These are phyloP conservation scores for Periconia sp. DNA, from an alignment of 2,329 filamentous ascomycete species.

Conservation along the genomic window DNA sequence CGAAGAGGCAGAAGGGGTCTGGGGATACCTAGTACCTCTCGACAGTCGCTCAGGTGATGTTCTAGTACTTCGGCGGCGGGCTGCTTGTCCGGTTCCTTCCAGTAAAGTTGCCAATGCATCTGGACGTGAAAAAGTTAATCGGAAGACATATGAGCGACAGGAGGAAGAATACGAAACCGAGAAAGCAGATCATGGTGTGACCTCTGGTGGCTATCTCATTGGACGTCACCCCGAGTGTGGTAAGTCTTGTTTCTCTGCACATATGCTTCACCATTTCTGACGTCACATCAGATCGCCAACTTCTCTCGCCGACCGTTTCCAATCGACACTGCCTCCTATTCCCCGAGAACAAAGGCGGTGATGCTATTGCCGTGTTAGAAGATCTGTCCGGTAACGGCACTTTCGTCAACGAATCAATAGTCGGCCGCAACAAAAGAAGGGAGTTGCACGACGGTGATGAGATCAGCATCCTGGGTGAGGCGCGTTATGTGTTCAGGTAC, in stretches of 20 bases:
- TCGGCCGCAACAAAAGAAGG: constrained; percentile 88
- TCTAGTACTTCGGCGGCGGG: constrained; percentile 75
- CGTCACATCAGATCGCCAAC: constrained; percentile 61
- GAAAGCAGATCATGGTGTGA: constrained; percentile 52
- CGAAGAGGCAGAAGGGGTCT: constrained; percentile 82
- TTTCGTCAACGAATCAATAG: constrained; percentile 87
- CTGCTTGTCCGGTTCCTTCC: constrained; percentile 64
- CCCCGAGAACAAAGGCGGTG: constrained; percentile 60
- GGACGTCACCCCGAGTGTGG: constrained; percentile 93
- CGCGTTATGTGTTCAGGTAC: constrained; percentile 89
- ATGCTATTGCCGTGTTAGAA: constrained; percentile 73
- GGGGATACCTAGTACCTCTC: constrained; percentile 90
- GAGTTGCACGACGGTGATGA: constrained; percentile 90
- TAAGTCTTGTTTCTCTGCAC: constrained; percentile 50
- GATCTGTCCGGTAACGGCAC: constrained; percentile 96
- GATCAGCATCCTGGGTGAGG: constrained; percentile 81
- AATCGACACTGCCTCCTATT: constrained; percentile 80
- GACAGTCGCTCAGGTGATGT: constrained; percentile 68
- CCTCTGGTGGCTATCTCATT: constrained; percentile 84
- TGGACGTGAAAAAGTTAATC: constrained; percentile 50
- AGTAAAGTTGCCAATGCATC: constrained; percentile 41
- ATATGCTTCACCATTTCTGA: constrained; percentile 12
- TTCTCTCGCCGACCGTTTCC: constrained; percentile 79
- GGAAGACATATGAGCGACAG: constrained; percentile 58
- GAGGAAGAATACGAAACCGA: constrained; percentile 64